Evolutionary conservation across 495 filamentous ascomycete species (phyloP), one percentile per base, ranked within the genome.

Genomic region (Trichoderma erinaceum): DNA sequence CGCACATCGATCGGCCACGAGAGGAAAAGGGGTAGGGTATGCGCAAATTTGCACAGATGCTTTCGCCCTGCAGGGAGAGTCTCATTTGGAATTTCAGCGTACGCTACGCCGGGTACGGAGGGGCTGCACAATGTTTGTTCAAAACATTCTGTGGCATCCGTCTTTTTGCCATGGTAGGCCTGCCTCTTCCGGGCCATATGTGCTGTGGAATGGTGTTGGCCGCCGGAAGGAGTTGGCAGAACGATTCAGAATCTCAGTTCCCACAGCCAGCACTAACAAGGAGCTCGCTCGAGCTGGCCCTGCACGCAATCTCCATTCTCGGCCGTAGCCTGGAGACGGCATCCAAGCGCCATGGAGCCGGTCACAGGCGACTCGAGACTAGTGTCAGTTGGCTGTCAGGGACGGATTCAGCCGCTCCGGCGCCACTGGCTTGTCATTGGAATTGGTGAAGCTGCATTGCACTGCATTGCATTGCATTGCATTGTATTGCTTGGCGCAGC

Each of bases 351-450:
- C 56, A 61, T 61, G 27, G 27, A 12, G 29, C 21, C 50, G 23
- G 23, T 25, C n/a, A 58, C 27, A 61, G 56, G 56, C 56, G 56
- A 61, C 56, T 18, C 56, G 56, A 61, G 6, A 61, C 23, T 32
- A 29, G 48, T 61, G 56, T 32, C 23, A 27, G 50, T 58, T 58
- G n/a, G 23, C 50, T 61, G 56, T 4, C 27, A 27, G 27, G 56
- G 56, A 61, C 56, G 56, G 56, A 61, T 61, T 61, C 56, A 61
- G 56, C 56, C 56, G 56, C n/a, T 32, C 25, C 56, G 56, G 56
- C 56, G 56, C 56, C 56, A 32, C 8, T 61, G 56, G 27, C 56
- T 61, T 32, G 56, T 61, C 56, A 61, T 8, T 21, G 56, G 44
- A 56, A 32, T 32, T 43, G 13, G 65, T 18, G 41, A 44, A 21